Evolutionary conservation across 495 filamentous ascomycete species (phyloP), one percentile per base, ranked within the genome.

Genomic region (Talaromyces trachyspermus): DNA sequence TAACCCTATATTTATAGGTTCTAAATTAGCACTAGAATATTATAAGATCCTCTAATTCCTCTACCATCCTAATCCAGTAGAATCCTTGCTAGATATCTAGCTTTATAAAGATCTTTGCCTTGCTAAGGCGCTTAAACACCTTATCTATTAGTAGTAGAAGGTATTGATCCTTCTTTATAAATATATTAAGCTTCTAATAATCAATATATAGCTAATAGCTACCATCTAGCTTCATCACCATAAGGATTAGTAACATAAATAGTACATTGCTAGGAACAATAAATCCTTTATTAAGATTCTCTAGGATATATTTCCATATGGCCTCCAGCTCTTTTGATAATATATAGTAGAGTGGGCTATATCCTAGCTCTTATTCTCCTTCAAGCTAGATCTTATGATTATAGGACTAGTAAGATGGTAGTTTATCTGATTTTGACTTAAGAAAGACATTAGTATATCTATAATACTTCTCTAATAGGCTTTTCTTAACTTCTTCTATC

Each of bases 91-190:
- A 50, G 8, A 76, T 59, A 52, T 79, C 65, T 0, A 79, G 38
- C 49, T 75, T 75, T 0, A 56, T 79, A 45, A 70, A 77, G 20
- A 59, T 55, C 37, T 53, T 64, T 2, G 58, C 56, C 30, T 49
- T 50, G 0, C 15, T 22, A 0, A 78, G 23, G 0, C 51, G 19
- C n/a, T 53, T 19, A 3, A 77, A 33, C 0, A 60, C 57, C 43
- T 80, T 61, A n/a, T 70, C 38, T 17, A 77, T 73, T 9, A 74
- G 37, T 0, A 68, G 72, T 0, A 78, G 33, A 0, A 66, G 64
- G 39, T 76, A 73, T 1, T 53, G 26, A 30, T 80, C 63, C 47
- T 71, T 72, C 3, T 49, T 53, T 0, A 59, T 77, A 0, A 75
- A 42, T 0, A 22, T 36, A 46, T 79, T 79, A 0, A 77, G 39